phyloP scores from a whole-genome alignment of 257 asterid genomes.

The Solanum tarijense region DNA sequence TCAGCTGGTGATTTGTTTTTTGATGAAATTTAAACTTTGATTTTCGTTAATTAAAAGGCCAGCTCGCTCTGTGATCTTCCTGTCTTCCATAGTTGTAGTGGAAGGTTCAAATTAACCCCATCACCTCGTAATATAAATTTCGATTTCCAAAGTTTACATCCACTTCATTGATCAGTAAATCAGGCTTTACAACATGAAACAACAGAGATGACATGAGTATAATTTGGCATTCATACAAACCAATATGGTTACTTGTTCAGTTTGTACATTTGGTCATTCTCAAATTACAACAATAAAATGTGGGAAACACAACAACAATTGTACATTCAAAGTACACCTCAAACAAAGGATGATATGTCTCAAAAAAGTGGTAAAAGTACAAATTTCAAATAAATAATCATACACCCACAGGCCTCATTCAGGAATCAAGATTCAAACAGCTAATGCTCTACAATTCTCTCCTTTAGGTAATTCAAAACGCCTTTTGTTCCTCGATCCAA shows the following conservation, averaged over 20 bases:
- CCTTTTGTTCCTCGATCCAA: conserved; percentile 86
- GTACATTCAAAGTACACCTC: not conserved
- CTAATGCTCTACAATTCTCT: conserved; percentile 49
- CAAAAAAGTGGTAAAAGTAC: not conserved
- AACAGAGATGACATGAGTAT: not conserved
- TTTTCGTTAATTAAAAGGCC: not conserved
- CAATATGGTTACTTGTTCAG: not conserved
- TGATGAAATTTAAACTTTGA: no score
- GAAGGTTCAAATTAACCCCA: not conserved
- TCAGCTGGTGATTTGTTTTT: not conserved
- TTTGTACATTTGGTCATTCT: not conserved
- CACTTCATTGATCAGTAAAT: not conserved
- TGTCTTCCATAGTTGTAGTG: not conserved
- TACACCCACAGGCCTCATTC: not conserved
- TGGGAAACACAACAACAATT: not conserved
- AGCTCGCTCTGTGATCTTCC: not conserved
- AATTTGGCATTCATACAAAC: not conserved
- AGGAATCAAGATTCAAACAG: not conserved
- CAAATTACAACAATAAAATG: not conserved
- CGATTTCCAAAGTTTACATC: not conserved
- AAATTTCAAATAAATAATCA: not conserved
- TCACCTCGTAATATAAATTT: not conserved
- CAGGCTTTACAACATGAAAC: not conserved
- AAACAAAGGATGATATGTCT: not conserved
- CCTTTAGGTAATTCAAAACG: conserved; percentile 65